Evolutionary conservation across 805 yeast genomes (phyloP).

Genomic region (Candida nonsorbophila): DNA sequence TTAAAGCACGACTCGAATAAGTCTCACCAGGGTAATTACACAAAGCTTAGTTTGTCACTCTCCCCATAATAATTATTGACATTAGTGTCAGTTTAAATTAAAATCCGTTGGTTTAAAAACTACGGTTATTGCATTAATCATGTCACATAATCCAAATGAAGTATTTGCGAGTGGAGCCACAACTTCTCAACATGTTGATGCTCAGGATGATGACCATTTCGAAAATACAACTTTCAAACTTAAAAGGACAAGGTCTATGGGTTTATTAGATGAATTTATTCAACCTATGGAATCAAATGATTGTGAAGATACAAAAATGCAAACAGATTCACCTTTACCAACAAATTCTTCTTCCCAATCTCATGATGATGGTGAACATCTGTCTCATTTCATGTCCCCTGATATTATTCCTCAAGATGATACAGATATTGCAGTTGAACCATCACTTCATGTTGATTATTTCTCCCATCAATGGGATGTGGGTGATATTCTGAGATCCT

Average conservation of each 20-base stretch:
- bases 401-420: slow-evolving; percentile 72
- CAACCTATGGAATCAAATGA: slow-evolving; percentile 12
- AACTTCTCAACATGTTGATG: slow-evolving; percentile 63
- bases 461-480: slow-evolving; percentile 96
- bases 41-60: too few species aligned
- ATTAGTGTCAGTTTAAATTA: too few species aligned
- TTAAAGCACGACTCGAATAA: too few species aligned
- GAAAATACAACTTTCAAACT: slow-evolving; percentile 64
- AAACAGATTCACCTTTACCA: background rate
- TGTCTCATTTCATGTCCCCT: slow-evolving; percentile 17
- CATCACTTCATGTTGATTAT: slow-evolving; percentile 90
- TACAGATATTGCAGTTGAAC: slow-evolving; percentile 71
- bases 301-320: background rate
- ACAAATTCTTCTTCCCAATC: slow-evolving; percentile 5
- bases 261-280: slow-evolving; percentile 67
- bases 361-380: slow-evolving; percentile 1
- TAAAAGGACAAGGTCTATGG: slow-evolving; percentile 80
- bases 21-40: too few species aligned
- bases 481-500: slow-evolving; percentile 84
- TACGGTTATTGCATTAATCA: too few species aligned
- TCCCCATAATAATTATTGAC: too few species aligned
- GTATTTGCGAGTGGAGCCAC: slow-evolving; percentile 57
- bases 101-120: too few species aligned
- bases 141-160: slow-evolving; percentile 10
- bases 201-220: slow-evolving; percentile 66